Base-by-base conservation (phyloP, 2,329 filamentous ascomycete genomes). In the Venturia carpophila region DNA sequence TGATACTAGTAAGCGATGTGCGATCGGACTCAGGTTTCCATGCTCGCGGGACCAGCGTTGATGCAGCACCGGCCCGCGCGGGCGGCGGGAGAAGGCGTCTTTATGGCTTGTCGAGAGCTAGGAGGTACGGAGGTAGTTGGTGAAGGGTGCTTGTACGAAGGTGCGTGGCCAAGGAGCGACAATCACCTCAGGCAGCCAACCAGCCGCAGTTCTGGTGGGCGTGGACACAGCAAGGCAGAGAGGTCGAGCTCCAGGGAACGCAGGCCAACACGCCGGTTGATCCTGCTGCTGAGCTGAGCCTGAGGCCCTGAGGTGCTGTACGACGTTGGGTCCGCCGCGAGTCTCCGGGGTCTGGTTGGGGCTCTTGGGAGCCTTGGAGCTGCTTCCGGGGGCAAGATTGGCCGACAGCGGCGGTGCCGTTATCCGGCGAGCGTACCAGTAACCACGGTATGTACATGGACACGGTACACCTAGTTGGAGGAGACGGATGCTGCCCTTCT, bases 1-100 rank as follows among this genome's bases (percentile, higher is more conserved):
- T 42, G 39, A n/a, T n/a, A n/a, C n/a, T n/a, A n/a, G n/a, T n/a
- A n/a, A n/a, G n/a, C n/a, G n/a, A 62, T 34, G n/a, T 5, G 60
- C 41, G n/a, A 49, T 45, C 27, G 49, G 27, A 34, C 6, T 56
- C 52, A 56, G 24, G n/a, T 43, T 62, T n/a, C 60, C 42, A 47
- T 62, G 37, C 21, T 43, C 39, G 42, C 39, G 39, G 30, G 60
- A n/a, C 21, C 30, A 62, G 37, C n/a, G 60, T 43, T 13, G 58
- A 41, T 61, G 58, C 37, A 61, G 42, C 34, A 42, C 19, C 37
- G 42, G 58, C 34, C 37, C 37, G 58, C n/a, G n/a, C n/a, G n/a
- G n/a, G n/a, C 49, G 3, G 49, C 27, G 49, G 49, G 49, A 55
- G 27, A 17, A 9, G 17, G 11, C 49, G 49, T 55, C 27, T 34